Evolutionary conservation across 208 protist genomes (phyloP).

Genomic region (Leishmania tropica): DNA sequence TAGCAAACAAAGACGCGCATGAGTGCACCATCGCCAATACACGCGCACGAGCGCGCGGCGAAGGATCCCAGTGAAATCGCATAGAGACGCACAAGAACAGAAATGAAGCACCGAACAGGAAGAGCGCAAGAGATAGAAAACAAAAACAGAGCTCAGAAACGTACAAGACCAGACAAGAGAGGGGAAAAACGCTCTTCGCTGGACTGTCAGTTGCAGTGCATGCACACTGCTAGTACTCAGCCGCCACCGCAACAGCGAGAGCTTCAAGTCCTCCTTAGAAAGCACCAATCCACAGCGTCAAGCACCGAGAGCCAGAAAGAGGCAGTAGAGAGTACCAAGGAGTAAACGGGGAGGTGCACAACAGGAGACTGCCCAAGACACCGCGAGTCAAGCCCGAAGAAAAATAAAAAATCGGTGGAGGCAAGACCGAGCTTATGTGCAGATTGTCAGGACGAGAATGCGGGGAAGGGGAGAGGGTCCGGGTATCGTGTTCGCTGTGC

Average conservation of each 20-base stretch:
- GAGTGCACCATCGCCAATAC: background rate
- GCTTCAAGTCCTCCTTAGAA: background rate
- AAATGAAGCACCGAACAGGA: background rate
- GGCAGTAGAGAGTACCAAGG: background rate
- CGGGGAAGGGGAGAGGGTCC: background rate
- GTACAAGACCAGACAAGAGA: background rate
- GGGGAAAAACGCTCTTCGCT: background rate
- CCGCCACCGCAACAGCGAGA: background rate
- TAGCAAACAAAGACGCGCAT: too few relatives aligned
- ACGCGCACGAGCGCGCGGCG: background rate
- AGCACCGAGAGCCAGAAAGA: background rate
- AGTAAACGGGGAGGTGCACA: background rate
- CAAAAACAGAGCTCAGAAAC: background rate
- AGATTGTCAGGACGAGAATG: background rate
- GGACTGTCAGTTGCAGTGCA: background rate
- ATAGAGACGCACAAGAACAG: background rate
- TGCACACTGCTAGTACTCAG: background rate
- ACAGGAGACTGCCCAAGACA: background rate
- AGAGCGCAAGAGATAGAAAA: background rate
- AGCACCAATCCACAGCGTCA: background rate
- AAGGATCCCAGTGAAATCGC: background rate
- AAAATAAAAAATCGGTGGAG: background rate
- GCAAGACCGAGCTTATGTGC: background rate
- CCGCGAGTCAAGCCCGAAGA: background rate
- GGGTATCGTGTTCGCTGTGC: background rate